Percentiles rank a stretch among this genome's conserved stretches.
These are phyloP conservation scores for Microcyclosporella mali DNA, from an alignment of 2,329 filamentous ascomycete genomes.

Conservation along the genomic window DNA sequence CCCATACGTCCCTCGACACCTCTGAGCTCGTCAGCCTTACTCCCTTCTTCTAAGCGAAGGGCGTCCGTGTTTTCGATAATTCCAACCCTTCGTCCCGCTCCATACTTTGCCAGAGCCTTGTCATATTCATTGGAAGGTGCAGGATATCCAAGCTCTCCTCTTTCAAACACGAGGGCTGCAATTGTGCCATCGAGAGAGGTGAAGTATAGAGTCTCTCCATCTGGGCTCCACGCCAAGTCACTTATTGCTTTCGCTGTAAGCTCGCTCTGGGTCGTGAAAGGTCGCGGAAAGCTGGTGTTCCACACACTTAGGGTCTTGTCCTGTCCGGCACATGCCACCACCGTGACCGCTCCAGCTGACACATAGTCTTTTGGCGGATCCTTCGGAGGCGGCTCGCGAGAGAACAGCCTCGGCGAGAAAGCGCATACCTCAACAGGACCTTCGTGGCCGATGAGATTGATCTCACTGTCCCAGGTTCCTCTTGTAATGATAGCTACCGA, in stretches of 20 bases:
- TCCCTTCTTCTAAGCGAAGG: slow-evolving; percentile 73
- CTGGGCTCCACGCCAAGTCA: slow-evolving; percentile 88
- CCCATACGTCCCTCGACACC: slow-evolving; percentile 95
- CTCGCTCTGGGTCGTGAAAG: slow-evolving; percentile 84
- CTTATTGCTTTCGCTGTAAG: slow-evolving; percentile 86
- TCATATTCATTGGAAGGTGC: slow-evolving; percentile 83
- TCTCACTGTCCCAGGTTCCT: slow-evolving; percentile 88
- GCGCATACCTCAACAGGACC: slow-evolving; percentile 95
- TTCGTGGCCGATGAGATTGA: slow-evolving; percentile 95
- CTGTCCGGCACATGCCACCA: slow-evolving; percentile 93
- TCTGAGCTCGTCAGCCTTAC: slow-evolving; percentile 82
- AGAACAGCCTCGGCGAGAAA: slow-evolving; percentile 88
- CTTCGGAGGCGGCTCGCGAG: slow-evolving; percentile 57
- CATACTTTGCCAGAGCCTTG: slow-evolving; percentile 86
- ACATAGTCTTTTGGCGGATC: slow-evolving; percentile 42
- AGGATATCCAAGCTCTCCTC: slow-evolving; percentile 83
- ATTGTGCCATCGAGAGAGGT: slow-evolving; percentile 88
- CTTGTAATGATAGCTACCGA: slow-evolving; percentile 94
- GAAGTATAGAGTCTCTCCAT: slow-evolving; percentile 79
- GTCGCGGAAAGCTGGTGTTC: slow-evolving; percentile 92
- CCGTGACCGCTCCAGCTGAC: slow-evolving; percentile 63
- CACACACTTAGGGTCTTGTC: slow-evolving; percentile 95
- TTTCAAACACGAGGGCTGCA: slow-evolving; percentile 71
- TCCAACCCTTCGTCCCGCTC: slow-evolving; percentile 79
- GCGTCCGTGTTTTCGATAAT: slow-evolving; percentile 91